Conservation (phyloP, 2,329 filamentous ascomycete species). For the Fusarium siculi region DNA sequence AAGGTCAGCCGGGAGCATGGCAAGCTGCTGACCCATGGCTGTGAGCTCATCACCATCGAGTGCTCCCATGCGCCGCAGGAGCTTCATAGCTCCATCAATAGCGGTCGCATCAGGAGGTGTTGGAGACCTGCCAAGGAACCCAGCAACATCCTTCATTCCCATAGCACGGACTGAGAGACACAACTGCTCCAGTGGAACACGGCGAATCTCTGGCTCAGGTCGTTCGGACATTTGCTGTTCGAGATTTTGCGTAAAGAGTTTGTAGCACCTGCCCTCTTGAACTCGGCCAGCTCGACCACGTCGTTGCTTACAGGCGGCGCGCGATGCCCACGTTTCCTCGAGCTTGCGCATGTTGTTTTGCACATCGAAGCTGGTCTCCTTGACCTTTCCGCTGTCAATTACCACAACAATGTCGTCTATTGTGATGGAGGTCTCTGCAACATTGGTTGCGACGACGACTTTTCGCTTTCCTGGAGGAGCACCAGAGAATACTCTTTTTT, state of each 20-base stretch:
- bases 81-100: slow-evolving; percentile 83
- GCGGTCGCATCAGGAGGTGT: slow-evolving; percentile 88
- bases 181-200: slow-evolving; percentile 92
- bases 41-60: slow-evolving; percentile 88
- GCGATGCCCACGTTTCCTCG: slow-evolving; percentile 94
- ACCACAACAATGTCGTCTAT: slow-evolving; percentile 98
- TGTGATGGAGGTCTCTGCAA: slow-evolving; percentile 97
- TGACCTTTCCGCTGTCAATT: slow-evolving; percentile 94
- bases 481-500: slow-evolving; percentile 83
- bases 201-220: slow-evolving; percentile 91
- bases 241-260: slow-evolving; percentile 88
- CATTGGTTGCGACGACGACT: slow-evolving; percentile 93
- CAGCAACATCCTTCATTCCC: slow-evolving; percentile 84
- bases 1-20: slow-evolving; percentile 93
- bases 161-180: slow-evolving; percentile 95
- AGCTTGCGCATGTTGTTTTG: slow-evolving; percentile 94
- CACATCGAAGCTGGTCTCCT: slow-evolving; percentile 94
- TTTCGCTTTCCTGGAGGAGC: slow-evolving; percentile 86
- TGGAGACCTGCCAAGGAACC: slow-evolving; percentile 85
- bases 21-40: slow-evolving; percentile 90
- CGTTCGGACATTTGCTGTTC: slow-evolving; percentile 88
- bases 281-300: slow-evolving; percentile 94
- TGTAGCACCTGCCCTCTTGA: slow-evolving; percentile 90
- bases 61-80: slow-evolving; percentile 87
- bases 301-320: slow-evolving; percentile 92